phyloP scores from a whole-genome alignment of 805 yeast genomes.

The Metschnikowia chrysomelidarum region DNA sequence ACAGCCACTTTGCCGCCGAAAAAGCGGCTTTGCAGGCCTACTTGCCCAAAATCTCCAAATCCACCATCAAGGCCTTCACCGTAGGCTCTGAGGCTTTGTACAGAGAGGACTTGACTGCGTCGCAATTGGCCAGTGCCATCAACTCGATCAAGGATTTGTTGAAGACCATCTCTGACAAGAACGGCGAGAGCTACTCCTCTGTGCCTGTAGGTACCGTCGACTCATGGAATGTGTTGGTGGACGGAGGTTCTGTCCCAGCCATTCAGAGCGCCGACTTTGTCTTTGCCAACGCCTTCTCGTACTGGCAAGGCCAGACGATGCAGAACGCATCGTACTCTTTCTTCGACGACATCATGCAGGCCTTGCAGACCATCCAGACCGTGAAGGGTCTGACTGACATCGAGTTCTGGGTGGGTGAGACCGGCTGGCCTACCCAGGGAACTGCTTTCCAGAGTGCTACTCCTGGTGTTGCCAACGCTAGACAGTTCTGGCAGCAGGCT shows the following conservation, averaged over 20 bases:
- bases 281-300: conserved; percentile 93
- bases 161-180: conserved; percentile 63
- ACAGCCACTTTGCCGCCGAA: conserved; percentile 71
- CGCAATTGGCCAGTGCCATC: conserved; percentile 68
- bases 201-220: conserved; percentile 90
- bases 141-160: conserved; percentile 58
- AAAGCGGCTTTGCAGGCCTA: conserved; percentile 64
- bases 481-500: conserved; percentile 80
- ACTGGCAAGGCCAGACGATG: conserved; percentile 97
- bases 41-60: conserved; percentile 69
- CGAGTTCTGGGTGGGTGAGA: conserved; percentile 94
- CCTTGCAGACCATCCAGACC: conserved; percentile 83
- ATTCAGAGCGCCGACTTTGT: conserved; percentile 81
- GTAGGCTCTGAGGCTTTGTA: conserved; percentile 97
- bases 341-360: conserved; percentile 97
- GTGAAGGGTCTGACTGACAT: conserved; percentile 84
- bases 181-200: conserved; percentile 72
- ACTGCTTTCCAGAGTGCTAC: conserved; percentile 61
- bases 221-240: conserved; percentile 91
- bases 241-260: conserved; percentile 67
- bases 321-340: conserved; percentile 83
- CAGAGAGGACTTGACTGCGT: conserved; percentile 81
- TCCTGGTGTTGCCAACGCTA: conserved; percentile 75
- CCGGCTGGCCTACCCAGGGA: conserved; percentile 96
- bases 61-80: conserved; percentile 69